Percentiles rank a stretch among this genome's conserved stretches.
Evolutionary conservation across 495 filamentous ascomycete species (phyloP).

Genomic region (Neurospora hispaniola): DNA sequence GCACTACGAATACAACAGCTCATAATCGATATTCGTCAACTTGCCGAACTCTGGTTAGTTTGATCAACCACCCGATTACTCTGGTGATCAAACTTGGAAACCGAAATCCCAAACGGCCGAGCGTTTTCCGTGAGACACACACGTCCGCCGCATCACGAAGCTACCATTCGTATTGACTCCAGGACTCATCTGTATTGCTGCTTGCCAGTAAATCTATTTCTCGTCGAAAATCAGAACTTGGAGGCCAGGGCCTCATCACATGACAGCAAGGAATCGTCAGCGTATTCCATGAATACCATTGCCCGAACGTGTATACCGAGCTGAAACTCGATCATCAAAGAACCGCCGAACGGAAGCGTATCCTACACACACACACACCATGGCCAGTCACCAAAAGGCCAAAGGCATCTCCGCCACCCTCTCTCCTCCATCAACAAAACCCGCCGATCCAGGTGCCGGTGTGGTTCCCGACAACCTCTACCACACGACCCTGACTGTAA

Average conservation of each 20-base stretch:
- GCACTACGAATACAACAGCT: neutral
- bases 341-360: neutral
- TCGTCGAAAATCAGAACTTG: neutral
- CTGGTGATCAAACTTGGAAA: neutral
- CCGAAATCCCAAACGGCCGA: neutral
- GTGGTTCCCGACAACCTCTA: constrained; percentile 22
- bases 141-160: neutral
- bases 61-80: neutral
- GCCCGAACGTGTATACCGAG: neutral
- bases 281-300: neutral
- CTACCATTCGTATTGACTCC: neutral
- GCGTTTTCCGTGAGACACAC: neutral
- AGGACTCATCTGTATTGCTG: neutral
- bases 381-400: neutral
- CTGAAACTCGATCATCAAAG: neutral
- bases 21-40: neutral
- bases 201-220: neutral
- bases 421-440: neutral
- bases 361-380: neutral
- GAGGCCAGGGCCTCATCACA: neutral
- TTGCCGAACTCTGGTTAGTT: neutral
- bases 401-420: neutral
- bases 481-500: constrained; percentile 30
- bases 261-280: neutral
- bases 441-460: neutral